phyloP scores from a whole-genome alignment of 169 alveolate species.

The Prorocentrum cordatum region DNA sequence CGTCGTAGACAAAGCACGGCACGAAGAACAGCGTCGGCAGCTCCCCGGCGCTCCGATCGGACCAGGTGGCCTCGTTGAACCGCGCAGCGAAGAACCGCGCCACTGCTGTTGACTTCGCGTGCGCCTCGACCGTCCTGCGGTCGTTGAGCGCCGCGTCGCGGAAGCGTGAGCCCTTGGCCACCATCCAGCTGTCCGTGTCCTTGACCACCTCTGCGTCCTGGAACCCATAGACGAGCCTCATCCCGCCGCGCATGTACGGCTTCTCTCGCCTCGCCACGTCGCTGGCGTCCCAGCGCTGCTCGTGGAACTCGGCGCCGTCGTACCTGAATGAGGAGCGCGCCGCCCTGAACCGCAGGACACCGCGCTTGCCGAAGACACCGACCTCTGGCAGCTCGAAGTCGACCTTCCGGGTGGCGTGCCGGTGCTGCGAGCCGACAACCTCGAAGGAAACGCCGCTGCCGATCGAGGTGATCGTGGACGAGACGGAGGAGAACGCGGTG shows the following conservation, averaged over 20 bases:
- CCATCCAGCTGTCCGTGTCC: background rate
- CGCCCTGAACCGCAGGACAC: background rate
- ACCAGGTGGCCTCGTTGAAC: background rate
- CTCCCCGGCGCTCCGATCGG: background rate
- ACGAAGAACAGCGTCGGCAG: conserved; percentile 1
- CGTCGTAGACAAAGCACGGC: conserved; percentile 47
- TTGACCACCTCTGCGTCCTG: background rate
- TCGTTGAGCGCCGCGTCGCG: background rate
- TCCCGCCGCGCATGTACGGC: conserved; percentile 63
- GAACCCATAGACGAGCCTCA: conserved; percentile 47
- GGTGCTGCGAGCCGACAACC: no score
- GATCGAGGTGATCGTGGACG: conserved; percentile 11
- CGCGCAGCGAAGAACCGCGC: conserved; percentile 19
- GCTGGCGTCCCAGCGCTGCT: background rate
- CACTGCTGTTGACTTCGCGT: conserved; percentile 38
- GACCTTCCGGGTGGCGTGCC: no score
- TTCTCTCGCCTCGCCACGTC: conserved; percentile 30
- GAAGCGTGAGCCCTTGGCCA: conserved; percentile 38
- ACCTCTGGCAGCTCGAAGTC: conserved; percentile 33
- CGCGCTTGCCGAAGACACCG: conserved; percentile 34
- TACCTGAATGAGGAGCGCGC: conserved; percentile 23
- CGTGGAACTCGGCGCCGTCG: conserved; percentile 6
- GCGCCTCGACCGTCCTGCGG: conserved; percentile 3
- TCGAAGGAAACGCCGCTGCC: no score
- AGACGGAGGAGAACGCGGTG: conserved; percentile 28